These are phyloP conservation scores for Neurospora sp. DNA, from an alignment of 495 filamentous ascomycete genomes.

Conservation along the genomic window DNA sequence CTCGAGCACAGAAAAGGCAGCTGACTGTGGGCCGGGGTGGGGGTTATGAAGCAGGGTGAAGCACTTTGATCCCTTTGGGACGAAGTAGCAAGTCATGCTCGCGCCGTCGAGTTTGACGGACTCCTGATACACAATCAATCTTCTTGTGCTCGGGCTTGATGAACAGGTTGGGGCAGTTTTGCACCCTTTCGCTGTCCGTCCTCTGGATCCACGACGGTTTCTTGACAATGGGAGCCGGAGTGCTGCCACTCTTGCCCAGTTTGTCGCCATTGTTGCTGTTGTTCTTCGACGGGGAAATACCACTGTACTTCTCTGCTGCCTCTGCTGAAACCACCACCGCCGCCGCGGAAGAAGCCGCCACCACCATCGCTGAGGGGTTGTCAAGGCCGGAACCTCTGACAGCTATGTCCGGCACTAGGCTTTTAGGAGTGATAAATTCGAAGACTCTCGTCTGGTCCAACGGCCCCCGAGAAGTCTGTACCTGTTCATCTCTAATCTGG, in stretches of 20 bases:
- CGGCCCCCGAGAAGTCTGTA: not conserved
- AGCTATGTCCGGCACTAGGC: not conserved
- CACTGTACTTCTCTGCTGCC: too few relatives aligned
- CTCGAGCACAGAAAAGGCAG: not conserved
- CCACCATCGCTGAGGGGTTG: not conserved
- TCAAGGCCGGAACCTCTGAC: not conserved
- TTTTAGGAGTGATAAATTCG: not conserved
- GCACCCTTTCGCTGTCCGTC: too few relatives aligned
- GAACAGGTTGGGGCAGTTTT: slow-evolving; percentile 10
- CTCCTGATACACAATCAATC: slow-evolving; percentile 9
- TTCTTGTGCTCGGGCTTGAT: slow-evolving; percentile 12
- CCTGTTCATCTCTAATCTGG: not conserved
- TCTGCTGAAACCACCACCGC: not conserved
- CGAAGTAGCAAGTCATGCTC: slow-evolving; percentile 16
- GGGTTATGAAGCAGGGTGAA: not conserved
- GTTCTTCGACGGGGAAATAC: too few relatives aligned
- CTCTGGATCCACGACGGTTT: slow-evolving; percentile 7
- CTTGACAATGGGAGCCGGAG: not conserved
- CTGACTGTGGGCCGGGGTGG: not conserved
- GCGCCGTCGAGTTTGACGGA: slow-evolving; percentile 18
- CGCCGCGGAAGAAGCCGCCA: not conserved
- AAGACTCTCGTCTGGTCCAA: not conserved
- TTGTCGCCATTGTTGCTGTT: too few relatives aligned
- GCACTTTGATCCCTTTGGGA: slow-evolving; percentile 1
- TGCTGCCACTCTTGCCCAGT: too few relatives aligned